A percentile compares a stretch with the other conserved stretches of the same genome.
Conservation (phyloP, 176 grass and related monocot species). For the Rhynchospora breviuscula region DNA sequence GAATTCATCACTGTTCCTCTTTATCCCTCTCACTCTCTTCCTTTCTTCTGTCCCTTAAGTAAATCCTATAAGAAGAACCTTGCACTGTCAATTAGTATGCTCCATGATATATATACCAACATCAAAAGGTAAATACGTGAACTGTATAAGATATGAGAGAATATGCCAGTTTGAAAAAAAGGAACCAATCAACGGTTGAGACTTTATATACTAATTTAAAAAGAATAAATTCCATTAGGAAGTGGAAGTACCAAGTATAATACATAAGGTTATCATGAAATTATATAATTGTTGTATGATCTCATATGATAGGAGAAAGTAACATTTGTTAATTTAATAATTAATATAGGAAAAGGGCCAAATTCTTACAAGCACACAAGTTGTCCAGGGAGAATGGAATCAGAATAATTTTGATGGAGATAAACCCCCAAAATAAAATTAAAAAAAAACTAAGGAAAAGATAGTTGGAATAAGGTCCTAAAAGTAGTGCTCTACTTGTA, state of each 20-base stretch:
- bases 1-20: background rate
- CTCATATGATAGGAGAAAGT: background rate
- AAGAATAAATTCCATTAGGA: slow-evolving; percentile 10
- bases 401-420: slow-evolving; percentile 15
- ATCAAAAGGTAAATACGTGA: background rate
- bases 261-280: background rate
- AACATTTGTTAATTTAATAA: slow-evolving; percentile 9
- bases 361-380: background rate
- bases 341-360: background rate
- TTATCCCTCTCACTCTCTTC: background rate
- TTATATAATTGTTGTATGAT: background rate
- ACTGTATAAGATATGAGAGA: slow-evolving; percentile 19
- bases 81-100: background rate
- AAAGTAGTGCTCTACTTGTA: background rate
- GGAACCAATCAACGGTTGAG: background rate
- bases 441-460: background rate
- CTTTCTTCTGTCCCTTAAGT: background rate
- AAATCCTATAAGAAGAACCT: slow-evolving; percentile 14
- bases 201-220: background rate
- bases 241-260: slow-evolving; percentile 7
- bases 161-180: background rate
- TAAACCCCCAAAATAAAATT: background rate
- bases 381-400: slow-evolving; percentile 5
- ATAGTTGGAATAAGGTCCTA: background rate
- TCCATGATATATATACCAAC: slow-evolving; percentile 6